Evolutionary conservation across 495 filamentous ascomycete species (phyloP), one percentile per base, ranked within the genome.

Genomic region (Xylaria bambusicola): DNA sequence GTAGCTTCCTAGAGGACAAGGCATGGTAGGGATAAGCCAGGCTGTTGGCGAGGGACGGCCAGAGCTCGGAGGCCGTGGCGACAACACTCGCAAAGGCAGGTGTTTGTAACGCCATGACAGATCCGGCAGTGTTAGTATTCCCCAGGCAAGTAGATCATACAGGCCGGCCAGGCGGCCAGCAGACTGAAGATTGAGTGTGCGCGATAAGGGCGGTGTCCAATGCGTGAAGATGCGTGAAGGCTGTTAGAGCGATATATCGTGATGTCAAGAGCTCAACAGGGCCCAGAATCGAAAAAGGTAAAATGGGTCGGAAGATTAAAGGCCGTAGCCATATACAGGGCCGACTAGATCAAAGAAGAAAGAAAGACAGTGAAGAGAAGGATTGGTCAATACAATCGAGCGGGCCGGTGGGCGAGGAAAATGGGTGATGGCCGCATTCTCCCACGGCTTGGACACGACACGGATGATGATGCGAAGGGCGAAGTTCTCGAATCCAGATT

Each of bases 31-130:
- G 76, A 17, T 74, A 52, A 17, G 70, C 63, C 48, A 85, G 65
- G 18, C 77, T 70, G 58, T 72, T 77, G 38, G 77, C 73, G 58
- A 86, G 74, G 17, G 81, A 81, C 21, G 84, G 82, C 80, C 79
- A 84, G 59, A 84, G 58, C 41, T 84, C 80, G 48, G 77, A 71
- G 2, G 80, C 78, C 57, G 77, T 76, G 38, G 79, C 76, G 49
- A 76, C 77, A 52, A 84, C 71, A 51, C 68, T 74, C 77, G 81
- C 69, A 15, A 68, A 56, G 57, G 66, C 63, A 48, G 66, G 63
- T 54, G 62, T 65, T 24, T 66, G 66, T n/a, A 71, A 60, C 61
- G 63, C 66, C 68, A 71, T 71, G 35, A 52, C 66, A 56, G 64
- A 48, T 62, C 9, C 41, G 29, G n/a, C 42, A 15, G 3, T 7